A percentile compares a stretch with the other conserved stretches of the same genome.
Conservation (phyloP, 1,284 basidiomycete genomes). For the Rhodotorula sp. region DNA sequence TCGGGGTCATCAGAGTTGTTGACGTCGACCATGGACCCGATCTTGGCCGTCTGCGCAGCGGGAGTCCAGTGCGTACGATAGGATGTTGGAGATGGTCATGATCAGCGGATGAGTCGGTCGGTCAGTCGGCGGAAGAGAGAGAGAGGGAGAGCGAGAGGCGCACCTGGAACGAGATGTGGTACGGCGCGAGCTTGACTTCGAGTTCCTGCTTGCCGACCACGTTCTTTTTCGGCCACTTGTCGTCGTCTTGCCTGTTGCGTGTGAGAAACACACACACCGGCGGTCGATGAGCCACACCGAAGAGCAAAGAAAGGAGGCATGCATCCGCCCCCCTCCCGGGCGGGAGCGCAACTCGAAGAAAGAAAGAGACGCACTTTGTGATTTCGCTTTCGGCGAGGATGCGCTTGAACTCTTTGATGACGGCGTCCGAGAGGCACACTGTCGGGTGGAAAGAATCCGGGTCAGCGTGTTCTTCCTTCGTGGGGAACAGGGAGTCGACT, state of each 20-base stretch:
- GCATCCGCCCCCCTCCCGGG: too few species aligned
- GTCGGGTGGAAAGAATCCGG: slow-evolving; percentile 6
- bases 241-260: slow-evolving; percentile 83
- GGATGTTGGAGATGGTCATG: too few species aligned
- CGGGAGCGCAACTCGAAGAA: too few species aligned
- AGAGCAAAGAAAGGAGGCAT: background rate
- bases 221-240: slow-evolving; percentile 98
- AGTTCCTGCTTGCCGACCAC: slow-evolving; percentile 97
- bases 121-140: background rate
- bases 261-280: background rate
- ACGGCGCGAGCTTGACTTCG: slow-evolving; percentile 88
- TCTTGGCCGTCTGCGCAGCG: slow-evolving; percentile 83
- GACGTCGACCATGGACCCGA: slow-evolving; percentile 93
- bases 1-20: slow-evolving; percentile 97
- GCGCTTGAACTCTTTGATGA: slow-evolving; percentile 88
- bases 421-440: slow-evolving; percentile 93
- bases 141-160: slow-evolving; percentile 40
- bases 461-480: too few species aligned
- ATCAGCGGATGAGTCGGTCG: too few species aligned
- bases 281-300: background rate
- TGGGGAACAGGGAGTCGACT: slow-evolving; percentile 49
- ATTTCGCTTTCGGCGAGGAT: slow-evolving; percentile 96
- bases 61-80: background rate
- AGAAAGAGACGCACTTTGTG: slow-evolving; percentile 67
- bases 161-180: slow-evolving; percentile 97